These are phyloP conservation scores for Dictyostelium citrinum DNA, from an alignment of 78 protist genomes.

Conservation along the genomic window DNA sequence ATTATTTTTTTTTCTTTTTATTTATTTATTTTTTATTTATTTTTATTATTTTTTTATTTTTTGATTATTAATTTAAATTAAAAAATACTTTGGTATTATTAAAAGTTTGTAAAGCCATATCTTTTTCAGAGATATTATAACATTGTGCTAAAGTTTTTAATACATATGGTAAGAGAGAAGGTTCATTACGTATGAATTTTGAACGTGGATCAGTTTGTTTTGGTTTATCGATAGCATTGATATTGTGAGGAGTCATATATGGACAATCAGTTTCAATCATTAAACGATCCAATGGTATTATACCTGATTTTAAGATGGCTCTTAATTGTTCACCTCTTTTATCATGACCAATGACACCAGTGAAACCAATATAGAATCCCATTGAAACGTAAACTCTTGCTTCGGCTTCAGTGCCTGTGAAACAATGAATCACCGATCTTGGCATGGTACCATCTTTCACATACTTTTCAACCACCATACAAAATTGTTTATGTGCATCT, in stretches of 20 bases:
- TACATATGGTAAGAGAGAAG: constrained; percentile 36
- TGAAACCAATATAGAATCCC: constrained; percentile 74
- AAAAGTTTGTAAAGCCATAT: constrained; percentile 26
- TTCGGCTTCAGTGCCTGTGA: constrained; percentile 69
- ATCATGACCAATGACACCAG: constrained; percentile 66
- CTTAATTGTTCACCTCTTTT: constrained; percentile 42
- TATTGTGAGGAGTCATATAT: constrained; percentile 67
- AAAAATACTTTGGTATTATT: constrained; percentile 41
- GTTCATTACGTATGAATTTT: constrained; percentile 55
- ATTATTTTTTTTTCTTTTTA: background rate
- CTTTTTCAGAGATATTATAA: constrained; percentile 28
- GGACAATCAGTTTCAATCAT: constrained; percentile 84
- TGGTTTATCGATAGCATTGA: constrained; percentile 18
- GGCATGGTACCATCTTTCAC: constrained; percentile 21
- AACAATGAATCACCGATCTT: constrained; percentile 67
- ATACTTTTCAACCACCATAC: constrained; percentile 6
- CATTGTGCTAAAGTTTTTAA: constrained; percentile 46
- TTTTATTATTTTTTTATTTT: background rate
- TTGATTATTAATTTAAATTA: constrained; percentile 3
- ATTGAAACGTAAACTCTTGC: constrained; percentile 15
- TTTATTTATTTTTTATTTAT: no score
- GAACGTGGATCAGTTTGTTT: background rate
- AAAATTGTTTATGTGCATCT: constrained; percentile 60
- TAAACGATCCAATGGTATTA: constrained; percentile 57
- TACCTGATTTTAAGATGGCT: background rate